Percentiles rank a stretch among this genome's conserved stretches.
These are phyloP conservation scores for Chalaropsis thielavioides DNA, from an alignment of 2,329 filamentous ascomycete genomes.

Conservation along the genomic window DNA sequence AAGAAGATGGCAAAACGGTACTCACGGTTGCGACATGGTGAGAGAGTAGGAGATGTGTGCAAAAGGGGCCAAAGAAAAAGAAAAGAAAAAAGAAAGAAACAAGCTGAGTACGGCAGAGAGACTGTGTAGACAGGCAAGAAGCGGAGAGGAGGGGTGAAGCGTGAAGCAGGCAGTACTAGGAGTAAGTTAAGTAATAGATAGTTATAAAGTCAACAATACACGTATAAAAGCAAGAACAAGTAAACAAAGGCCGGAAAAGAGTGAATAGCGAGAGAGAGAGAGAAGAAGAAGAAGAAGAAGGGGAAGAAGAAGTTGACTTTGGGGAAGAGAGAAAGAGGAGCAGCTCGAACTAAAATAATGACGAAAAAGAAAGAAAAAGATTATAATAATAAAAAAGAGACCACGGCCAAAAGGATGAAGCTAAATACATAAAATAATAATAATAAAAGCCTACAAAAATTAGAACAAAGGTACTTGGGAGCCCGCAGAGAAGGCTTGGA, in stretches of 20 bases:
- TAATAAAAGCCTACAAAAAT: no score
- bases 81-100: no score
- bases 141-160: background rate
- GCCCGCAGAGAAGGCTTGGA: background rate
- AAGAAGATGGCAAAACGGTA: background rate
- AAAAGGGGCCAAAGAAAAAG: background rate
- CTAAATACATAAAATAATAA: no score
- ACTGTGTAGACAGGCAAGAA: no score
- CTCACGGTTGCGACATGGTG: slow-evolving; percentile 13
- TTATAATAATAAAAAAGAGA: slow-evolving; percentile 3
- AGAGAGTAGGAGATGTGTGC: background rate
- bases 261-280: background rate
- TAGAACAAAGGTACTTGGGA: background rate
- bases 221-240: background rate
- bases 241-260: background rate
- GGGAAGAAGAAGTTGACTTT: background rate
- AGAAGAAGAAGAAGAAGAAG: background rate
- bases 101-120: background rate
- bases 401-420: background rate
- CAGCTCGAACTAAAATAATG: slow-evolving; percentile 3
- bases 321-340: background rate
- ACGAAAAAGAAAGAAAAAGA: background rate
- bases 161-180: background rate
- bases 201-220: background rate
- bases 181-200: slow-evolving; percentile 4